Conservation (phyloP, 257 asterid genomes). For the Eustoma russellianum region DNA sequence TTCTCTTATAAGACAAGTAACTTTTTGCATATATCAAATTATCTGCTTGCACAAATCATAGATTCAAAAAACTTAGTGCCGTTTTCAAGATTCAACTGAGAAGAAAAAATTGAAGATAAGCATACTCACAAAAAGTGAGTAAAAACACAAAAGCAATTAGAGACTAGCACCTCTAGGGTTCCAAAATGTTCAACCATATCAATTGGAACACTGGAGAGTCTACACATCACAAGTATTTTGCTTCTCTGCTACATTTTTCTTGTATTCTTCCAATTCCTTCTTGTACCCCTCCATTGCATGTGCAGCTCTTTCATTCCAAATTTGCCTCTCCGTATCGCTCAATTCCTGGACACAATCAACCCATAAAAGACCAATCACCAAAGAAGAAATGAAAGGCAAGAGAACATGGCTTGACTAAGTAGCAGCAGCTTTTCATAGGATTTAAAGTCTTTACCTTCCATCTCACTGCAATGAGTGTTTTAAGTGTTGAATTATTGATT, state of each 20-base stretch:
- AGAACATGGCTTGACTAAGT: neutral
- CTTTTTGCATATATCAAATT: too few relatives aligned
- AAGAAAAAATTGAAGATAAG: too few relatives aligned
- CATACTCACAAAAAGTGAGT: too few relatives aligned
- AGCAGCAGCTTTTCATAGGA: neutral
- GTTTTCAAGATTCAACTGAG: too few relatives aligned
- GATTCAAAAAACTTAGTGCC: too few relatives aligned
- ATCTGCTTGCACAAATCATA: too few relatives aligned
- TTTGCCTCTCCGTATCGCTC: conserved; percentile 57
- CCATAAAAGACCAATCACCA: too few relatives aligned
- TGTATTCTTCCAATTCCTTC: conserved; percentile 70
- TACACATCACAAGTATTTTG: conserved; percentile 6
- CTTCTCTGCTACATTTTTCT: conserved; percentile 42
- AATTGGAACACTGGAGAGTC: conserved; percentile 21
- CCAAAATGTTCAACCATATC: conserved; percentile 40
- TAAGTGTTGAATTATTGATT: conserved; percentile 42
- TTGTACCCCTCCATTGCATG: conserved; percentile 68
- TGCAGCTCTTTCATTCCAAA: conserved; percentile 65
- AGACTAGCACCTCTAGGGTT: neutral
- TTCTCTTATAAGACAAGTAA: too few relatives aligned
- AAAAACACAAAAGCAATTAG: neutral
- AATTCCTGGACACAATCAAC: conserved; percentile 26
- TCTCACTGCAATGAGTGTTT: conserved; percentile 65
- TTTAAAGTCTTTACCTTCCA: conserved; percentile 38
- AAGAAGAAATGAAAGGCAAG: too few relatives aligned